A percentile compares a stretch with the other conserved stretches of the same genome.
These are phyloP conservation scores for Cryptococcus wingfieldii DNA, from an alignment of 1,284 basidiomycete species.

Conservation along the genomic window DNA sequence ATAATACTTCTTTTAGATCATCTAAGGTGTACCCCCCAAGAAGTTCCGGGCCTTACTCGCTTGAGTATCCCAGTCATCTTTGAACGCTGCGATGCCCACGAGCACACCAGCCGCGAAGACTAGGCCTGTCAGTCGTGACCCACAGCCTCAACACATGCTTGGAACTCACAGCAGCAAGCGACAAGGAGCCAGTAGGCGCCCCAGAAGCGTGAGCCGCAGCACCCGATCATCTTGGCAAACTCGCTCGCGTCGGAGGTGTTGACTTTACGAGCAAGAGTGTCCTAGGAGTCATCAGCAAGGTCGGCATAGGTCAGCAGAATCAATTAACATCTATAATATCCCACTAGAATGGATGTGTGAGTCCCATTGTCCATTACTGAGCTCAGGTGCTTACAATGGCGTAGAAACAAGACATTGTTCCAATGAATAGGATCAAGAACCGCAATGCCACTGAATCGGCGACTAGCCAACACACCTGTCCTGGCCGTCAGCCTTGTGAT, in stretches of 20 bases:
- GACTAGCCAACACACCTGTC: constrained; percentile 74
- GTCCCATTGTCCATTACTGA: not conserved
- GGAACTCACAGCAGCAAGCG: constrained; percentile 58
- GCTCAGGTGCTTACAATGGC: constrained; percentile 32
- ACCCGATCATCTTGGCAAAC: constrained; percentile 80
- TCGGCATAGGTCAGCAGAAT: not conserved
- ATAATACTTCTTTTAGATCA: not conserved
- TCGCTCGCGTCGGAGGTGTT: constrained; percentile 87
- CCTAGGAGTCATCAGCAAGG: constrained; percentile 40
- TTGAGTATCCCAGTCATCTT: constrained; percentile 53
- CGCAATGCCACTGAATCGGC: constrained; percentile 56
- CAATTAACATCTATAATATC: constrained; percentile 66
- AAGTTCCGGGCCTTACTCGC: constrained; percentile 35
- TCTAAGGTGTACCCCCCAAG: constrained; percentile 32
- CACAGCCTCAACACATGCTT: too few relatives aligned
- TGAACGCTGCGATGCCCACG: constrained; percentile 80
- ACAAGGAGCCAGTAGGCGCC: constrained; percentile 79
- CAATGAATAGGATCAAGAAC: constrained; percentile 79
- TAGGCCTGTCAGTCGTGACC: constrained; percentile 9
- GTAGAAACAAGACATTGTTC: constrained; percentile 91
- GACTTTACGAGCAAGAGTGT: constrained; percentile 83
- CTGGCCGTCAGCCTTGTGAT: not conserved
- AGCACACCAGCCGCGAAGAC: constrained; percentile 77
- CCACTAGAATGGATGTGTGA: constrained; percentile 55
- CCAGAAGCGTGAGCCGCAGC: constrained; percentile 52